These are phyloP conservation scores for Quercus ilex DNA, from an alignment of 306 rosid genomes.

Conservation along the genomic window DNA sequence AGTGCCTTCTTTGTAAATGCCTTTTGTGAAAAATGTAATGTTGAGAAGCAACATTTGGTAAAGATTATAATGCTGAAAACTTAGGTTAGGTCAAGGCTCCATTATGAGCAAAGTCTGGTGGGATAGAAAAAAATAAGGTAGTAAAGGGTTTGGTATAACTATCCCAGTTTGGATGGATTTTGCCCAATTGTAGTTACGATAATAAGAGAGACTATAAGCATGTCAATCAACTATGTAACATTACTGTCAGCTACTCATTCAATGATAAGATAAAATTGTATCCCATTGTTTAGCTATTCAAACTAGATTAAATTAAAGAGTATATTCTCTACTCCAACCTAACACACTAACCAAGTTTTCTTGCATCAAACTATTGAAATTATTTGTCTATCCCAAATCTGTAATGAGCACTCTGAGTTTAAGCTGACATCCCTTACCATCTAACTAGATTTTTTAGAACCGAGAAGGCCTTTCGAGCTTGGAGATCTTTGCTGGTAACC, in stretches of 20 bases:
- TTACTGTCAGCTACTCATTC: not conserved
- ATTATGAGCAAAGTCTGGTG: not conserved
- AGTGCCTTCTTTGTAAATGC: too few species aligned
- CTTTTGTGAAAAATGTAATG: too few species aligned
- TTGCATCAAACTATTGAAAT: not conserved
- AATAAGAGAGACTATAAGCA: too few species aligned
- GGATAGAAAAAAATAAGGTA: not conserved
- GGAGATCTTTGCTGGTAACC: conserved; percentile 66
- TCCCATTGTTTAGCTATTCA: not conserved
- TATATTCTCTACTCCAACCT: conserved; percentile 16
- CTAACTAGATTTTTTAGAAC: conserved; percentile 63
- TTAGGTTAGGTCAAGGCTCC: not conserved
- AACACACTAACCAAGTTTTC: not conserved
- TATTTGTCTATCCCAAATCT: conserved; percentile 47
- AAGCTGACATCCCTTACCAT: conserved; percentile 54
- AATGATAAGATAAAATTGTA: not conserved
- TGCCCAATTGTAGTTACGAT: too few species aligned
- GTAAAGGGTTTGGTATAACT: not conserved
- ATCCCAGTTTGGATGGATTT: too few species aligned
- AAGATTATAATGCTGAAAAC: too few species aligned
- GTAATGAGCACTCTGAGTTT: conserved; percentile 65
- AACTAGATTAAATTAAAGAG: conserved; percentile 1
- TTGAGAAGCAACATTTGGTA: too few species aligned
- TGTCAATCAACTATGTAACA: too few species aligned
- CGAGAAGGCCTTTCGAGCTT: conserved; percentile 64